Conservation (phyloP, 495 filamentous ascomycete genomes). For the Aspergillus carlsbadensis region DNA sequence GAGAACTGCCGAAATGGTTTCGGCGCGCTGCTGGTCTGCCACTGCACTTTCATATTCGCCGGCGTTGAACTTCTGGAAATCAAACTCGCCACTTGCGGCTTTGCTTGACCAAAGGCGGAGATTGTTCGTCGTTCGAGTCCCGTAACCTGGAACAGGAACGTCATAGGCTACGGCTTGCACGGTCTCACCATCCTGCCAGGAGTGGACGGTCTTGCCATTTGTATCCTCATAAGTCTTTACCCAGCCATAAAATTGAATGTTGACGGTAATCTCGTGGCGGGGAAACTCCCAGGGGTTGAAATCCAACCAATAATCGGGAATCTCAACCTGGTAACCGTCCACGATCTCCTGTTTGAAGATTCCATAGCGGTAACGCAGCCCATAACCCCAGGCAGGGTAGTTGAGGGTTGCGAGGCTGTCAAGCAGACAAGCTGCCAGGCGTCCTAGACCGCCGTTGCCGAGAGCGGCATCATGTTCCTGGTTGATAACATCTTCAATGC, state of each 20-base stretch:
- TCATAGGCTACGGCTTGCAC: conserved; percentile 94
- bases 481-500: conserved; percentile 90
- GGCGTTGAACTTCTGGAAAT: conserved; percentile 99
- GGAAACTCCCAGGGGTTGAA: conserved; percentile 99
- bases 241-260: conserved; percentile 92
- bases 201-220: conserved; percentile 65
- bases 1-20: conserved; percentile 95
- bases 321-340: conserved; percentile 94
- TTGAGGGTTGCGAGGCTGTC: conserved; percentile 94
- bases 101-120: conserved; percentile 96
- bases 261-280: conserved; percentile 88
- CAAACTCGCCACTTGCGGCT: conserved; percentile 93
- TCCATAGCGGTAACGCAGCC: conserved; percentile 90
- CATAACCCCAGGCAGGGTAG: conserved; percentile 96
- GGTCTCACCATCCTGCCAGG: conserved; percentile 91
- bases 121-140: conserved; percentile 91
- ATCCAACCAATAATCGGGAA: conserved; percentile 98
- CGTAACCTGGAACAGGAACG: conserved; percentile 89
- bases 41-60: conserved; percentile 98
- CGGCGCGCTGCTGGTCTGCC: conserved; percentile 89
- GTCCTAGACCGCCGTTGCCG: conserved; percentile 92
- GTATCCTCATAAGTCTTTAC: conserved; percentile 73
- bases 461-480: conserved; percentile 97
- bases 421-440: conserved; percentile 93
- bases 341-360: conserved; percentile 99